phyloP scores from a whole-genome alignment of 2,329 filamentous ascomycete genomes.

The Tolypocladium inflatum region DNA sequence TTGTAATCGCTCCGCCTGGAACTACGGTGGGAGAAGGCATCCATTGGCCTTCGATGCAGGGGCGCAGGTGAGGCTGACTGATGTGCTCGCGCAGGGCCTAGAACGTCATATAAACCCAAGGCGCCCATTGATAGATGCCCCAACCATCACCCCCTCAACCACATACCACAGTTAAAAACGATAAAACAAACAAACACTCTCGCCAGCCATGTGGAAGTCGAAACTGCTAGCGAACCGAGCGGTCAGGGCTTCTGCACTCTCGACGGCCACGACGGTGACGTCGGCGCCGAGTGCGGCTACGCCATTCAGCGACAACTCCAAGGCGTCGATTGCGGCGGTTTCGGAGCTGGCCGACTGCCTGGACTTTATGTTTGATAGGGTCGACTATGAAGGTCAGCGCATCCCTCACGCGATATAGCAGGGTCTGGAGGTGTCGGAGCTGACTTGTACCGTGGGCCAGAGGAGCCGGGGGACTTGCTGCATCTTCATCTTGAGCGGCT shows the following conservation, averaged over 20 bases:
- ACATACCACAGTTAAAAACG: not conserved
- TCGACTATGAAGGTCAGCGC: conserved; percentile 9
- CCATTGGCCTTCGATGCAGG: not conserved
- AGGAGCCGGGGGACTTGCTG: conserved; percentile 12
- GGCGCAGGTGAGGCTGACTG: not conserved
- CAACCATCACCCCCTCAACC: not conserved
- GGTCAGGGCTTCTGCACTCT: not conserved
- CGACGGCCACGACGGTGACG: not conserved
- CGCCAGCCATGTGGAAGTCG: not conserved
- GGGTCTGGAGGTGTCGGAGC: not conserved
- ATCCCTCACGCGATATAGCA: not conserved
- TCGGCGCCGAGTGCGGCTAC: not conserved
- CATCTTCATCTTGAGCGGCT: conserved; percentile 11
- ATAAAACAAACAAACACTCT: not conserved
- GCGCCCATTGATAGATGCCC: not conserved
- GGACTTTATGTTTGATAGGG: conserved; percentile 12
- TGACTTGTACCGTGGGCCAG: not conserved
- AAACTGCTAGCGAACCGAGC: not conserved
- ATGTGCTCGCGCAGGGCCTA: not conserved
- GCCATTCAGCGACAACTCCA: conserved; percentile 10
- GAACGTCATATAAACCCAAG: not conserved
- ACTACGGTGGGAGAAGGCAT: too few species aligned
- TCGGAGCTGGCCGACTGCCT: conserved; percentile 10
- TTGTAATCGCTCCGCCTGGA: too few species aligned
- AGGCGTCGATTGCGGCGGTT: conserved; percentile 10